Evolutionary conservation across 2,329 filamentous ascomycete genomes (phyloP).

Genomic region (Botryotinia convoluta): DNA sequence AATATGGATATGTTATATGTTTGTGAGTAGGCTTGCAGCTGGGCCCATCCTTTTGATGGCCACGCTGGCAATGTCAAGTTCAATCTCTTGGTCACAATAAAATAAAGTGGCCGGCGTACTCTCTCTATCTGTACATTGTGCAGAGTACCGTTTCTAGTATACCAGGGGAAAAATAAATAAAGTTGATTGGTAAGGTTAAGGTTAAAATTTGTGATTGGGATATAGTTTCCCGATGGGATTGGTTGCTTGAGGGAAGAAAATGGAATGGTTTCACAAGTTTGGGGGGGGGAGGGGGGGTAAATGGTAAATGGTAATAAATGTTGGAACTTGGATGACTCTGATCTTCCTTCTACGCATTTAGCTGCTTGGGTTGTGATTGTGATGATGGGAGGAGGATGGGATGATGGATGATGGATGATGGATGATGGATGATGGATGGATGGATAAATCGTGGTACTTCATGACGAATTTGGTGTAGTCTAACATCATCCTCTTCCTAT

Average conservation of each 20-base stretch:
- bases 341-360: not conserved
- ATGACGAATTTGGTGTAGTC: not conserved
- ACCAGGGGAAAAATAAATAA: not conserved
- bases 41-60: not conserved
- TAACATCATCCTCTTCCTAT: conserved; percentile 5
- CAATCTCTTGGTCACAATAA: not conserved
- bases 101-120: not conserved
- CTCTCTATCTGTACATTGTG: not conserved
- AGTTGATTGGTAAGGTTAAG: not conserved
- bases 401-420: not conserved
- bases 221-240: not conserved
- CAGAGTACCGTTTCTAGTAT: not conserved
- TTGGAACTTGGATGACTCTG: not conserved
- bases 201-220: not conserved
- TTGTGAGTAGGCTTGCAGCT: not conserved
- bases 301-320: not conserved
- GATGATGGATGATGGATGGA: not conserved
- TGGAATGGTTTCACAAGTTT: not conserved
- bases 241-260: not conserved
- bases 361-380: not conserved
- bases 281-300: not conserved
- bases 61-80: conserved; percentile 5
- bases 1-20: not conserved
- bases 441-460: not conserved
- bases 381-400: not conserved